Percentiles rank a stretch among this genome's conserved stretches.
Evolutionary conservation across 108 stramenopile genomes (phyloP).

Genomic region (Discostella pseudostelligera): DNA sequence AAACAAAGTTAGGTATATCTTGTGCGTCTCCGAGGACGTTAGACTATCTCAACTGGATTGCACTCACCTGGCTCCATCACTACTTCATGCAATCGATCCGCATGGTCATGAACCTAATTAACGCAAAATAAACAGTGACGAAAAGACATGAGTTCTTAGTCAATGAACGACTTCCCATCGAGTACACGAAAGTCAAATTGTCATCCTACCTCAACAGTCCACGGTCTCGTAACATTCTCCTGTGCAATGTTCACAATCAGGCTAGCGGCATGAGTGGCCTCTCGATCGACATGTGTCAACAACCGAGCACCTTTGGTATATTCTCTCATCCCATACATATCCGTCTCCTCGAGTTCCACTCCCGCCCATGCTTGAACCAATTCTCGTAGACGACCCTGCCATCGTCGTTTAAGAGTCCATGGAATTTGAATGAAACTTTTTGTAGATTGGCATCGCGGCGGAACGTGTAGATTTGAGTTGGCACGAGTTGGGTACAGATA

Average conservation of each 20-base stretch:
- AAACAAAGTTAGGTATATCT: no score
- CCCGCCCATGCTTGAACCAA: constrained; percentile 77
- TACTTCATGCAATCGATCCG: constrained; percentile 62
- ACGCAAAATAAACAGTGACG: no score
- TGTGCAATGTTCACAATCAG: constrained; percentile 93
- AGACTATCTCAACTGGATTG: no score
- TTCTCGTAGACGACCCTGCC: constrained; percentile 62
- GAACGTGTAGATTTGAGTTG: background rate
- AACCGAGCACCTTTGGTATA: constrained; percentile 84
- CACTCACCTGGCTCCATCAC: constrained; percentile 66
- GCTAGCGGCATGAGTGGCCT: constrained; percentile 78
- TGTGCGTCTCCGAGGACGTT: no score
- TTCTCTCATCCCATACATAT: constrained; percentile 86
- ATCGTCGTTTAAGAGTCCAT: constrained; percentile 58
- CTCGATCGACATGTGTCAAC: constrained; percentile 86
- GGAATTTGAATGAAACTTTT: constrained; percentile 54
- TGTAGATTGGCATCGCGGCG: no score
- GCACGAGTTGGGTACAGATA: no score
- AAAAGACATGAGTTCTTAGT: no score
- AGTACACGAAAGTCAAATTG: background rate
- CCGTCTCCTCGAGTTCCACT: constrained; percentile 79
- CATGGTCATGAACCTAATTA: constrained; percentile 53
- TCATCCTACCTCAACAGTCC: constrained; percentile 67
- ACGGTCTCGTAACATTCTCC: constrained; percentile 64
- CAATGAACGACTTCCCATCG: background rate